Base-by-base conservation (phyloP, 2,329 filamentous ascomycete genomes). In the Periconia digitata region DNA sequence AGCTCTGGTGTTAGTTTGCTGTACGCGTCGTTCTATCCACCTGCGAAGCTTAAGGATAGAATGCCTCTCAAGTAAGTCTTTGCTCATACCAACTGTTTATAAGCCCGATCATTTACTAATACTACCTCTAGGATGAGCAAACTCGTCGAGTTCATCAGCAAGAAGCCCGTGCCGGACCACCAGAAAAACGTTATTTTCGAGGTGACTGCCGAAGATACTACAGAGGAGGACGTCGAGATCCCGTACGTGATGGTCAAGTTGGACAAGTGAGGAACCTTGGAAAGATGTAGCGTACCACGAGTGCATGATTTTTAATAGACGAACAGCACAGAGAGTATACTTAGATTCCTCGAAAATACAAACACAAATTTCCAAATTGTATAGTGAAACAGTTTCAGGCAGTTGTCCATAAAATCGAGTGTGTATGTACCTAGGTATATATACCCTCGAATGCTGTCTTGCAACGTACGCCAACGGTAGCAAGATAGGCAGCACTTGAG, bases 101-200 rank as follows among this genome's bases (percentile, higher is more conserved):
- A n/a, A n/a, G n/a, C 22, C 16, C n/a, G 2, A n/a, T 3, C n/a
- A 32, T 16, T 36, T 22, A 21, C 58, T 71, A 58, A 74, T 56
- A 51, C 16, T n/a, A 6, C 3, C 10, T 41, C 36, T 46, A 96
- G 91, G 75, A 82, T 97, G 74, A 96, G 90, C 74, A 79, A 92
- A 68, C 80, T 99, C 42, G 87, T 96, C 5, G 90, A 92, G 74
- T 84, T 83, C 39, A 88, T 99, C 55, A 95, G 90, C 53, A 95
- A 92, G 80, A 96, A 96, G 79, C 81, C 86, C 2, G 87, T 99
- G 49, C 92, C 94, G 0, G 82, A 84, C 3, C 92, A 97, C 69
- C 90, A 96, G 76, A 94, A 89, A 79, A 92, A 96, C 64, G 84
- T 97, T 54, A 96, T 97, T 62, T 95, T 97, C 67, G 94, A 97